Base-by-base conservation (phyloP, 2,329 filamentous ascomycete species). In the Colletotrichum liriopes region DNA sequence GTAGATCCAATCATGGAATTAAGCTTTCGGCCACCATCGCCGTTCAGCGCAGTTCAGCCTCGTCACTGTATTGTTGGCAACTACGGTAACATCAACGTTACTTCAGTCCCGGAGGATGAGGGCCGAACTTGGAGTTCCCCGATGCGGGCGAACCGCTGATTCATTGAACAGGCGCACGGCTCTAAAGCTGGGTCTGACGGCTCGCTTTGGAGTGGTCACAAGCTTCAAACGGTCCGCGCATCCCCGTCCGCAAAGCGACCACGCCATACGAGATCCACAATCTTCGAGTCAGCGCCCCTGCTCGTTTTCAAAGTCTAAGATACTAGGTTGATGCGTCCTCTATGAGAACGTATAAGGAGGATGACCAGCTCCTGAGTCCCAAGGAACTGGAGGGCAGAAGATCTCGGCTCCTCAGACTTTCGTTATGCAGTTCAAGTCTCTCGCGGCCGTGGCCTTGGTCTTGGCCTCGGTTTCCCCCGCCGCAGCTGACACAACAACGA, bases 201-300 rank as follows among this genome's bases (percentile, higher is more conserved):
- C 47, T 61, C 35, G 49, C 39, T 20, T 54, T 49, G 11, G 5
- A 18, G n/a, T n/a, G 47, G 45, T 41, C 47, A 47, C n/a, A 29
- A 35, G 61, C 51, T 16, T 6, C 39, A 9, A 1, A 9, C 65
- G 65, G 52, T 37, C 65, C 65, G 69, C 29, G 9, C 52, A 69
- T 59, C 69, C 69, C 58, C 58, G 65, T 60, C 58, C 4, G 32
- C 16, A 35, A 63, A 41, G n/a, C 29, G 35, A 64, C 58, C 51
- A 18, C n/a, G 39, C 4, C 29, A 47, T 32, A 39, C 29, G 37
- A 41, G 43, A 20, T 32, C 56, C 45, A 54, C 65, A 59, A 41
- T 20, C 32, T 47, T 39, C 65, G 43, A 64, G 65, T 69, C 65
- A 69, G 52, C 58, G 52, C 58, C 65, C 65, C 69, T 69, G 69